Conservation (phyloP, 2,329 filamentous ascomycete species). For the Calonectria pteridis region DNA sequence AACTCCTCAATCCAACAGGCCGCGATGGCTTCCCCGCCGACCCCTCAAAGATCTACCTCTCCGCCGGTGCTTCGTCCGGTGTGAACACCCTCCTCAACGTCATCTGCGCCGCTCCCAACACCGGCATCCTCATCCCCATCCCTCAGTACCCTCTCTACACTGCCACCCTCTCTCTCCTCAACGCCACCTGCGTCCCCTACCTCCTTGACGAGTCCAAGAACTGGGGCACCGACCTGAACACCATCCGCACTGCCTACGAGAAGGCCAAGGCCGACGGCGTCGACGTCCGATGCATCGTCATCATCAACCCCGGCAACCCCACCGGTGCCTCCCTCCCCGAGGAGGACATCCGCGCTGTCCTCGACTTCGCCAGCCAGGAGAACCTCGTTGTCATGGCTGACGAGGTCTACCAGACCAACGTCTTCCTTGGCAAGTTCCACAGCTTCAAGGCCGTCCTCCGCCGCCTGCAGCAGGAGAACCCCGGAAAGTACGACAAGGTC, state of each 20-base stretch:
- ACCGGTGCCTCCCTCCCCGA: slow-evolving; percentile 88
- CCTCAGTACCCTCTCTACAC: slow-evolving; percentile 99
- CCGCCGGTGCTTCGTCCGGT: slow-evolving; percentile 90
- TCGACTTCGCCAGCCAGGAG: slow-evolving; percentile 88
- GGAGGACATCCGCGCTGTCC: slow-evolving; percentile 84
- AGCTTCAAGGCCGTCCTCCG: slow-evolving; percentile 94
- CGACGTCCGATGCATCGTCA: slow-evolving; percentile 91
- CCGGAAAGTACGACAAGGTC: slow-evolving; percentile 83
- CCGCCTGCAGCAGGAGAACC: slow-evolving; percentile 79
- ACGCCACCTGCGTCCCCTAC: slow-evolving; percentile 92
- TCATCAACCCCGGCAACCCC: slow-evolving; percentile 99
- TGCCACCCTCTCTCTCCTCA: slow-evolving; percentile 86
- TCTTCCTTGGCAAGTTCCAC: slow-evolving; percentile 93
- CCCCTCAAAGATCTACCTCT: slow-evolving; percentile 87
- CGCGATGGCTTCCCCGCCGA: slow-evolving; percentile 91
- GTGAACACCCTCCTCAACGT: slow-evolving; percentile 94
- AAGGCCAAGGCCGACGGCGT: slow-evolving; percentile 82
- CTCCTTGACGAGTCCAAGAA: slow-evolving; percentile 87
- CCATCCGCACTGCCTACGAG: slow-evolving; percentile 79
- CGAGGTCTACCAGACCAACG: slow-evolving; percentile 99
- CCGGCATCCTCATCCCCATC: slow-evolving; percentile 92
- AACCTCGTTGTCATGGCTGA: slow-evolving; percentile 92
- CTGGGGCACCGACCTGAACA: slow-evolving; percentile 90
- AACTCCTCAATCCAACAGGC: slow-evolving; percentile 56
- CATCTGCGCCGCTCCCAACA: slow-evolving; percentile 82